Percentiles rank a stretch among this genome's conserved stretches.
These are phyloP conservation scores for Talaromyces liani DNA, from an alignment of 495 filamentous ascomycete species.

Conservation along the genomic window DNA sequence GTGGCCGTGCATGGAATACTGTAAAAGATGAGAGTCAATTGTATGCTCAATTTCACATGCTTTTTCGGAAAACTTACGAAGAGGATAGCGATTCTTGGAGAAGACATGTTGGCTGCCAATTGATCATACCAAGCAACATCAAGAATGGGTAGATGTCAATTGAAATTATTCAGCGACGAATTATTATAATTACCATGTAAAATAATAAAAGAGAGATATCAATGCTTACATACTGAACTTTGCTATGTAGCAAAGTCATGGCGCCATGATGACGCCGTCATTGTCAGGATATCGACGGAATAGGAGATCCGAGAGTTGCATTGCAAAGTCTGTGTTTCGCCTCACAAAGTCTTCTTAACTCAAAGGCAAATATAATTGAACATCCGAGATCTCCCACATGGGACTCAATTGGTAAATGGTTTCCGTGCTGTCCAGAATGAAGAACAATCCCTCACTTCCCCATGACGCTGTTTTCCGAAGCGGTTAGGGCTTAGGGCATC, in stretches of 20 bases:
- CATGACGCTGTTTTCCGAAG: neutral
- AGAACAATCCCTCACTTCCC: neutral
- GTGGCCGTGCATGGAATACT: slow-evolving; percentile 96
- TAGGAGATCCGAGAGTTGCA: neutral
- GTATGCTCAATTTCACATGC: neutral
- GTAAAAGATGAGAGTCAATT: slow-evolving; percentile 7
- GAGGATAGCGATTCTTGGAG: slow-evolving; percentile 82
- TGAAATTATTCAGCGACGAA: neutral
- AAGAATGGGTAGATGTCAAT: neutral
- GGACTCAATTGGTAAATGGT: neutral
- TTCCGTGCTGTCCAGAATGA: neutral
- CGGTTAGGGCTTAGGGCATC: neutral
- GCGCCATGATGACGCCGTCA: slow-evolving; percentile 3
- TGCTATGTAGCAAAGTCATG: neutral
- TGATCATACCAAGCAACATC: neutral
- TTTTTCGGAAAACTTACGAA: slow-evolving; percentile 51
- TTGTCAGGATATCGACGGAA: neutral
- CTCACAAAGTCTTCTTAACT: neutral
- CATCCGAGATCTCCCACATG: neutral
- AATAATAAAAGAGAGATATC: neutral
- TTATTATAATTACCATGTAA: neutral
- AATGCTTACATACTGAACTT: neutral
- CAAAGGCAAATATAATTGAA: neutral
- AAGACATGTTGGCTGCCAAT: neutral
- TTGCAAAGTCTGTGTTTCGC: neutral